Conservation (phyloP, 2,329 filamentous ascomycete genomes). For the Colletotrichum magnum region DNA sequence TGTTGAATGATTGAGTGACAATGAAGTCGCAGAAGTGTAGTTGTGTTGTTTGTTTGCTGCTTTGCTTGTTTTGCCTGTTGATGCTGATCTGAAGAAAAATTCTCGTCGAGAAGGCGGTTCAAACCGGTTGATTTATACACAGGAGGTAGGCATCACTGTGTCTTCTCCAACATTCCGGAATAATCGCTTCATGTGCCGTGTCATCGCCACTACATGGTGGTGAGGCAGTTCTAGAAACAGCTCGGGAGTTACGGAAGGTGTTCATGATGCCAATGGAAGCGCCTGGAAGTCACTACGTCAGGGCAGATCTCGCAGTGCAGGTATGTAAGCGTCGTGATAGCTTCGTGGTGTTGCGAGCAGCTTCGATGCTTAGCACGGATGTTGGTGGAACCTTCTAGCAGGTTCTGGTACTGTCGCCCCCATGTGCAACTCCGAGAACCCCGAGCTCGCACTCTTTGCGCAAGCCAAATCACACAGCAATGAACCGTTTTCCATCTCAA, state of each 20-base stretch:
- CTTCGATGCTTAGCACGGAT: slow-evolving; percentile 41
- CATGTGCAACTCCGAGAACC: too few relatives aligned
- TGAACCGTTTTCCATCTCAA: too few relatives aligned
- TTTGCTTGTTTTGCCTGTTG: slow-evolving; percentile 38
- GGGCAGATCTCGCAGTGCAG: background rate
- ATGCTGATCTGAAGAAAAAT: slow-evolving; percentile 46
- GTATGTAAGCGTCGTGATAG: slow-evolving; percentile 24
- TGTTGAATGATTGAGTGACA: background rate
- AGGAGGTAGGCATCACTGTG: slow-evolving; percentile 25
- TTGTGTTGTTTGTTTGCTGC: slow-evolving; percentile 18
- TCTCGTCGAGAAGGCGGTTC: slow-evolving; percentile 25
- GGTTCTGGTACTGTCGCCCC: slow-evolving; percentile 42
- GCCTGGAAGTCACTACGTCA: background rate
- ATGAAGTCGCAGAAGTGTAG: background rate
- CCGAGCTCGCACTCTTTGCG: too few relatives aligned
- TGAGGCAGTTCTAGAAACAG: slow-evolving; percentile 37
- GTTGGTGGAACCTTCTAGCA: slow-evolving; percentile 46
- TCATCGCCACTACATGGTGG: slow-evolving; percentile 15
- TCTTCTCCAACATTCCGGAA: slow-evolving; percentile 49
- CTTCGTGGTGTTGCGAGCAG: slow-evolving; percentile 37
- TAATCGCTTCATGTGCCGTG: slow-evolving; percentile 4
- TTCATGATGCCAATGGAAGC: background rate
- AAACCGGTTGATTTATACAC: slow-evolving; percentile 49
- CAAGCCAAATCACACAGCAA: too few relatives aligned
- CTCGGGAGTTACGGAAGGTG: slow-evolving; percentile 17